Base-by-base conservation (phyloP, 352 stramenopile species). In the Phytophthora uliginosa region DNA sequence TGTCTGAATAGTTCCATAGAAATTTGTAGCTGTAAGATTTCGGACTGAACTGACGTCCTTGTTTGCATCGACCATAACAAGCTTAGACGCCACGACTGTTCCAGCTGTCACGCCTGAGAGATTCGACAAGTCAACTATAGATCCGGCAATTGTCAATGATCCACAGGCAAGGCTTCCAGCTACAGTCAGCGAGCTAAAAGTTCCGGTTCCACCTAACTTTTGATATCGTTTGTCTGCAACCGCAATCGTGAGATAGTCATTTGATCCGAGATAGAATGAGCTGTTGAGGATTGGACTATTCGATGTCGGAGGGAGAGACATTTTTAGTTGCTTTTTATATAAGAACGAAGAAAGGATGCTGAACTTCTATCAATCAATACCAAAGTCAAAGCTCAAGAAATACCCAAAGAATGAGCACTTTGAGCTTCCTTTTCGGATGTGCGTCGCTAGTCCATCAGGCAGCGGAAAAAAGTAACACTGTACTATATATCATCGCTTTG, bases 391-490 rank as follows among this genome's bases (percentile, higher is more conserved):
- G 52, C 51, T 73, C 24, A 67, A 73, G 52, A 63, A 59, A 33
- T 73, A 38, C 20, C 33, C 58, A 4, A 68, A 64, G 42, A 68
- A 73, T 55, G 26, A 52, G 33, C 51, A 73, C 31, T 73, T 73
- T 20, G 66, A 73, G 22, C 45, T 73, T 4, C 58, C 59, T 7
- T 63, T 66, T 55, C 7, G 58, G 7, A 61, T 52, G 55, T 33
- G 24, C 13, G 10, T 66, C 1, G 58, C 58, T 8, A 47, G 24
- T 33, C 58, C 57, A 28, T 51, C 36, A 9, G 66, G 52, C 13
- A n/a, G n/a, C n/a, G n/a, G n/a, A n/a, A n/a, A 73, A 73, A 42
- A 50, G 18, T 26, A 73, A 63, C 52, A 67, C 66, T 10, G 51
- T 56, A 2, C 66, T 73, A 1, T 36, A 60, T 31, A 67, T 67